Evolutionary conservation across 257 asterid genomes (phyloP).

Genomic region (Dorcoceras hygrometricum): DNA sequence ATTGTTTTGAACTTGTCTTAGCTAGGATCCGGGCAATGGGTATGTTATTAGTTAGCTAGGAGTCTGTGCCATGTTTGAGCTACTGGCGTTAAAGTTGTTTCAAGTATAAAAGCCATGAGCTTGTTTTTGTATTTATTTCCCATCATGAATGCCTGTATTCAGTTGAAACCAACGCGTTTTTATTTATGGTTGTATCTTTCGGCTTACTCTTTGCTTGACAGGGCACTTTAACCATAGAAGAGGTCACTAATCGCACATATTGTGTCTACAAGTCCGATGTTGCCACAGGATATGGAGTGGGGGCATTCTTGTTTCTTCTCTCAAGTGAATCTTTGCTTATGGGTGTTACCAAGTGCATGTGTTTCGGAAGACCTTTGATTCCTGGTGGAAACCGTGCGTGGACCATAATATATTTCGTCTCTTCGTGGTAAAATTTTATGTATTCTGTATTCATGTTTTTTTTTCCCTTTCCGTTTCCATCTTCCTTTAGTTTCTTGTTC

Average conservation of each 20-base stretch:
- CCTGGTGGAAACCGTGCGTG: conserved; percentile 92
- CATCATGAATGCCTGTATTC: neutral
- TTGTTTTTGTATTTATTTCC: neutral
- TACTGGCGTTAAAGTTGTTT: neutral
- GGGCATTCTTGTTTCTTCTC: conserved; percentile 85
- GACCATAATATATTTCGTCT: conserved; percentile 74
- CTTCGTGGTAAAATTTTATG: conserved; percentile 67
- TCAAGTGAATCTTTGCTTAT: conserved; percentile 85
- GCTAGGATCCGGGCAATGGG: neutral
- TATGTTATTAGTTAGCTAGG: neutral
- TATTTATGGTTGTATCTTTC: neutral
- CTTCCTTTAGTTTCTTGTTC: neutral
- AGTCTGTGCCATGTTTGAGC: neutral
- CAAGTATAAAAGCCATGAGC: neutral
- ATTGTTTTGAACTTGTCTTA: neutral
- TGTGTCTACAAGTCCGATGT: conserved; percentile 84
- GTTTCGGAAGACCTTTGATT: conserved; percentile 77
- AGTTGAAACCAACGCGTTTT: neutral
- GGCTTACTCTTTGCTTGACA: conserved; percentile 29
- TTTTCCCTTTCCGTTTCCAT: neutral
- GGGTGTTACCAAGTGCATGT: conserved; percentile 94
- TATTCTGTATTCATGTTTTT: neutral
- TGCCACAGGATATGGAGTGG: conserved; percentile 94
- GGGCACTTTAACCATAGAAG: conserved; percentile 59
- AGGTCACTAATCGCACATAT: conserved; percentile 60